These are phyloP conservation scores for Penicilliopsis zonata DNA, from an alignment of 495 filamentous ascomycete species.

Conservation along the genomic window DNA sequence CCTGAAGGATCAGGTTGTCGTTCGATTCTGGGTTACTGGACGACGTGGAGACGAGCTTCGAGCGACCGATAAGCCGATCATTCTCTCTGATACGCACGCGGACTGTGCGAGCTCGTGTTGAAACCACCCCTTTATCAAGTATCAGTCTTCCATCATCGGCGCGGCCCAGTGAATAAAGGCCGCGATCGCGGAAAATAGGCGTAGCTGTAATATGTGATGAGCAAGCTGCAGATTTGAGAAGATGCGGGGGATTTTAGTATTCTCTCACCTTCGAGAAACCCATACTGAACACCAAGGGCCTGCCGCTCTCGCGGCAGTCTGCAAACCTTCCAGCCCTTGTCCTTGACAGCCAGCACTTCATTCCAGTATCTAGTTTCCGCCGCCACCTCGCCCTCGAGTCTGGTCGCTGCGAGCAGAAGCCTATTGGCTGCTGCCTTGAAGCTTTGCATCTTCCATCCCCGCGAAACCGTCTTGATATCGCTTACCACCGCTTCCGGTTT, in stretches of 20 bases:
- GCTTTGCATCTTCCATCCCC: constrained; percentile 70
- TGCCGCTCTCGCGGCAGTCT: constrained; percentile 59
- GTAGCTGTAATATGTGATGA: too few relatives aligned
- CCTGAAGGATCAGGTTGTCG: constrained; percentile 62
- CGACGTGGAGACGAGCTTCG: constrained; percentile 26
- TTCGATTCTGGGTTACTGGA: constrained; percentile 20
- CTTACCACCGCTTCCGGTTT: constrained; percentile 36
- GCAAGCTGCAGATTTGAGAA: too few relatives aligned
- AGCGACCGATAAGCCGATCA: constrained; percentile 26
- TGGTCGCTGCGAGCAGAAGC: constrained; percentile 56
- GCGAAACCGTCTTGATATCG: constrained; percentile 46
- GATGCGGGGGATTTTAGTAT: too few relatives aligned
- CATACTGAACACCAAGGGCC: constrained; percentile 74
- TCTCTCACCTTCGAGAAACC: constrained; percentile 62
- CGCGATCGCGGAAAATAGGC: constrained; percentile 62
- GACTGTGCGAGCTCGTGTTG: constrained; percentile 45
- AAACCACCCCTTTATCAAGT: constrained; percentile 55
- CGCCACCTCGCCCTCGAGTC: constrained; percentile 62
- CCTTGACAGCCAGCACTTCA: constrained; percentile 65
- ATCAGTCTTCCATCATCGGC: constrained; percentile 60
- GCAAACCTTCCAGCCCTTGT: constrained; percentile 75
- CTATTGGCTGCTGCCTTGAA: constrained; percentile 63
- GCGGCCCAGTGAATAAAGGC: constrained; percentile 64
- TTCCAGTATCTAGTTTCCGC: constrained; percentile 83
- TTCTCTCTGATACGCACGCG: constrained; percentile 44